A percentile compares a stretch with the other conserved stretches of the same genome.
Evolutionary conservation across 768 basidiomycete species (phyloP).

Genomic region (Mycena olivaceomarginata): DNA sequence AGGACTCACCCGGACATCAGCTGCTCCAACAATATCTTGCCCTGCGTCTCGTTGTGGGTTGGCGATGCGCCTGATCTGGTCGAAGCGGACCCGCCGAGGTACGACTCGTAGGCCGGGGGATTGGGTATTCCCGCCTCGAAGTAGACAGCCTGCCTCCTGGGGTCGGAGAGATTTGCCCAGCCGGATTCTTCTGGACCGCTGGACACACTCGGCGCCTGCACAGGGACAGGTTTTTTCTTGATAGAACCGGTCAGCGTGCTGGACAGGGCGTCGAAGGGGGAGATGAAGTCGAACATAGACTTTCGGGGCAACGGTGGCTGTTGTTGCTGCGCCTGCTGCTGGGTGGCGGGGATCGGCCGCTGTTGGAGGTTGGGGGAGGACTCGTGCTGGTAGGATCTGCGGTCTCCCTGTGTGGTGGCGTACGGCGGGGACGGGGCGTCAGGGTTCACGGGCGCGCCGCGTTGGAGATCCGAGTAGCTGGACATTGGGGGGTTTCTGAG

Average conservation of each 20-base stretch:
- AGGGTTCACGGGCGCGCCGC: constrained; percentile 55
- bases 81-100: constrained; percentile 68
- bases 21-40: constrained; percentile 86
- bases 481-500: constrained; percentile 68
- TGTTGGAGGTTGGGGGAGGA: constrained; percentile 63
- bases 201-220: constrained; percentile 62
- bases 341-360: constrained; percentile 55
- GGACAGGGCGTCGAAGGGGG: constrained; percentile 89
- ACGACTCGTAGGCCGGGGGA: constrained; percentile 69
- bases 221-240: constrained; percentile 84
- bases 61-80: constrained; percentile 75
- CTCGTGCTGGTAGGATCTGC: constrained; percentile 65
- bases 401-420: constrained; percentile 64
- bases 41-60: constrained; percentile 78
- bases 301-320: constrained; percentile 83
- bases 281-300: constrained; percentile 91
- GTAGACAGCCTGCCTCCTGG: constrained; percentile 90
- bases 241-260: constrained; percentile 65
- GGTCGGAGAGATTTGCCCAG: constrained; percentile 74
- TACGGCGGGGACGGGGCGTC: constrained; percentile 70
- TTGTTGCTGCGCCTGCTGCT: constrained; percentile 61
- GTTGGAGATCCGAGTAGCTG: constrained; percentile 70
- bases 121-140: constrained; percentile 85
- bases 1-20: constrained; percentile 86
- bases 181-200: constrained; percentile 74